Percentiles rank a stretch among this genome's conserved stretches.
These are phyloP conservation scores for Nannizziopsis barbatae DNA, from an alignment of 2,329 filamentous ascomycete genomes.

Conservation along the genomic window DNA sequence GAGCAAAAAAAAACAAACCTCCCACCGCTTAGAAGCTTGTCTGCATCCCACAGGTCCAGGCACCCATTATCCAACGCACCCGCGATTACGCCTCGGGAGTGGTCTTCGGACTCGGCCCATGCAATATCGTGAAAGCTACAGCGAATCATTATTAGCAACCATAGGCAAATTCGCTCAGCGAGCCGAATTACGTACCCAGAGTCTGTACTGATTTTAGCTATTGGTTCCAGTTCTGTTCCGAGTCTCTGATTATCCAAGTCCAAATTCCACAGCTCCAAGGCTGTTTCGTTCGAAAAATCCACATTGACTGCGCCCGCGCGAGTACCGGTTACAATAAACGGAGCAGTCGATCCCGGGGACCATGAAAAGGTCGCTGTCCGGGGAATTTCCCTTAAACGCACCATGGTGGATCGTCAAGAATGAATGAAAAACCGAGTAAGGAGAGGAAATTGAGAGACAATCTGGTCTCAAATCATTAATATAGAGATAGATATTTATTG, in stretches of 20 bases:
- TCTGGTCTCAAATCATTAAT: neutral
- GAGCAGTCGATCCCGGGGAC: conserved; percentile 69
- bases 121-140: conserved; percentile 87
- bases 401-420: conserved; percentile 50
- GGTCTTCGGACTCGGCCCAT: conserved; percentile 73
- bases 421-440: neutral
- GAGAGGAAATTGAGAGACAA: neutral
- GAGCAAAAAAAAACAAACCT: conserved; percentile 31
- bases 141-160: conserved; percentile 19
- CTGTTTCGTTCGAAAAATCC: conserved; percentile 95
- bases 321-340: conserved; percentile 84
- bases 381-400: conserved; percentile 90
- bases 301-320: conserved; percentile 89
- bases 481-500: neutral
- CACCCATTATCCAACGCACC: conserved; percentile 91
- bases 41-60: conserved; percentile 86
- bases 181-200: conserved; percentile 55
- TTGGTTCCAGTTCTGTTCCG: conserved; percentile 71
- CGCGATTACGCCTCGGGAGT: conserved; percentile 79
- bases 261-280: conserved; percentile 92
- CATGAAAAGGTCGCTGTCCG: conserved; percentile 95
- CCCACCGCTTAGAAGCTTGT: conserved; percentile 47
- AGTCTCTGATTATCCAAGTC: conserved; percentile 65
- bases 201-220: conserved; percentile 74
- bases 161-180: neutral